Conservation (phyloP, 2,329 filamentous ascomycete species). For the Scopulariopsis brevicaulis region DNA sequence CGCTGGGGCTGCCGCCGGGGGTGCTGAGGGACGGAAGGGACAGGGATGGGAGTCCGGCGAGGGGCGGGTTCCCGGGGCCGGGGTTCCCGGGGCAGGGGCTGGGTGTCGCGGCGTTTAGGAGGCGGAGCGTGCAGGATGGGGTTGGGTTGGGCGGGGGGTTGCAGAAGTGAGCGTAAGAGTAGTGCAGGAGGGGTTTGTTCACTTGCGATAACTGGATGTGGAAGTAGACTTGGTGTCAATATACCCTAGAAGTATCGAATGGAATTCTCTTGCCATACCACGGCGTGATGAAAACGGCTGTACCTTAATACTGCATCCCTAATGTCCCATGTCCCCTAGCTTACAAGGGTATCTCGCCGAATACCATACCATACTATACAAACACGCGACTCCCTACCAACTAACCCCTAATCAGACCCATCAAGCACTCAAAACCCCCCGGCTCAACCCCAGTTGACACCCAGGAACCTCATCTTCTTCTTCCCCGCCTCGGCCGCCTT, state of each 20-base stretch:
- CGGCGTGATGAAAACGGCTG: not conserved
- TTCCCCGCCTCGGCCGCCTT: slow-evolving; percentile 7
- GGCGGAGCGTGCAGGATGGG: slow-evolving; percentile 35
- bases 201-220: not conserved
- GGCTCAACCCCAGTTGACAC: slow-evolving; percentile 43
- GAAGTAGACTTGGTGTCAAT: not conserved
- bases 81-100: slow-evolving; percentile 17
- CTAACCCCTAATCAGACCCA: not conserved
- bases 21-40: slow-evolving; percentile 24
- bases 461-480: slow-evolving; percentile 45
- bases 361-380: not conserved
- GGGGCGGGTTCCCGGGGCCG: slow-evolving; percentile 13
- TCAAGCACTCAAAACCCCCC: not conserved
- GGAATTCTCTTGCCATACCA: not conserved
- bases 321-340: not conserved
- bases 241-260: not conserved
- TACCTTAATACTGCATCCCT: not conserved
- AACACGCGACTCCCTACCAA: not conserved
- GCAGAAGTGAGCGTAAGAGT: not conserved
- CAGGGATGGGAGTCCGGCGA: slow-evolving; percentile 11
- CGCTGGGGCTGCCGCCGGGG: slow-evolving; percentile 44
- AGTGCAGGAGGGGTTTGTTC: not conserved
- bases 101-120: slow-evolving; percentile 28
- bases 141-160: slow-evolving; percentile 2
- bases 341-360: not conserved